Percentiles rank a stretch among this genome's conserved stretches.
These are phyloP conservation scores for Rhizopus stolonifer DNA, from an alignment of 371 early-diverging fungal genomes.

Conservation along the genomic window DNA sequence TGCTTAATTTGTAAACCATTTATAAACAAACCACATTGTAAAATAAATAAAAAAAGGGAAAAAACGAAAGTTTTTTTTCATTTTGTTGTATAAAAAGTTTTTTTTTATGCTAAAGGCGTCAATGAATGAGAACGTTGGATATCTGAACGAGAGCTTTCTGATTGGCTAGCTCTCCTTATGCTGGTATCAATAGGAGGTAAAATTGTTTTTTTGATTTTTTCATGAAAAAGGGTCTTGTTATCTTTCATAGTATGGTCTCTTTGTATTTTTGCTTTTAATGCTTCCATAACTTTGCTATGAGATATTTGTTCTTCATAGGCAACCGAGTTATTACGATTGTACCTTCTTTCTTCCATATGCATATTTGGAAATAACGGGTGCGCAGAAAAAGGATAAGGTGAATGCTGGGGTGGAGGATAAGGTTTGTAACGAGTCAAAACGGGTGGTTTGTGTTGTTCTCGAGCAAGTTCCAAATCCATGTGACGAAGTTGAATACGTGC, in stretches of 20 bases:
- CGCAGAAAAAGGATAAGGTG: constrained; percentile 38
- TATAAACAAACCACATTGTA: not conserved
- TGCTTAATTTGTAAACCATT: constrained; percentile 24
- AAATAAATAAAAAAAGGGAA: constrained; percentile 1
- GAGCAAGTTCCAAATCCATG: constrained; percentile 39
- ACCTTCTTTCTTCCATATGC: constrained; percentile 5
- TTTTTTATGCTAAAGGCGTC: constrained; percentile 13
- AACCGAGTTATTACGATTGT: constrained; percentile 12
- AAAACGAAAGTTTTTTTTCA: not conserved
- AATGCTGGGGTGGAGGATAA: constrained; percentile 2
- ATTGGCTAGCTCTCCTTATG: constrained; percentile 18
- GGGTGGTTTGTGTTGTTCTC: constrained; percentile 29
- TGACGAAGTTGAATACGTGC: constrained; percentile 36
- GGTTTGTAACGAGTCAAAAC: not conserved
- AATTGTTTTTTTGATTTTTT: constrained; percentile 15
- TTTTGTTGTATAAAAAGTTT: not conserved
- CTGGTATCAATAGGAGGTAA: constrained; percentile 41
- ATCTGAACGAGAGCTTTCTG: not conserved
- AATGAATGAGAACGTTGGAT: constrained; percentile 28
- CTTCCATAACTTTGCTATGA: constrained; percentile 40
- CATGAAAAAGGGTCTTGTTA: not conserved
- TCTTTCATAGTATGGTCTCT: constrained; percentile 8
- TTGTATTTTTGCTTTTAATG: constrained; percentile 38
- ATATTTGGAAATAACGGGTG: constrained; percentile 35
- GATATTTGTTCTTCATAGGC: constrained; percentile 27